Evolutionary conservation across 2,329 filamentous ascomycete species (phyloP), one percentile per base, ranked within the genome.

Genomic region (Aspergillus sergii): DNA sequence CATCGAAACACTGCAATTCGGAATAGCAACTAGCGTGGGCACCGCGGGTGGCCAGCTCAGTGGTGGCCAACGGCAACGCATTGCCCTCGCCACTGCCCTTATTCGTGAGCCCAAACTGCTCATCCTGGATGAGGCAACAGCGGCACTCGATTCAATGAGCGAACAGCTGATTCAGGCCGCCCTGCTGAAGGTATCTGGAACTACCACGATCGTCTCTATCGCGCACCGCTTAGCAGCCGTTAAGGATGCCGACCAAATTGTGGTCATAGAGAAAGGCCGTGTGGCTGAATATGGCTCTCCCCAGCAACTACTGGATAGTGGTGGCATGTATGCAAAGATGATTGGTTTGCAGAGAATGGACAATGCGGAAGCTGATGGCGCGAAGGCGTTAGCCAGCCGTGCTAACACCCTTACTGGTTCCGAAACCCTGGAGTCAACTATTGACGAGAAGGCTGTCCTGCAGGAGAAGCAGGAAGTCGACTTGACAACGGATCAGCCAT

Each of bases 21-120:
- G 70, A 5, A 61, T 72, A 21, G 69, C 68, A 3, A 75, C 72
- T 5, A 64, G 60, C 90, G 19, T 76, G 12, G 75, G 74, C 7
- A 64, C 66, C 10, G 62, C 65, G 2, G 75, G 73, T 19, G 71
- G 68, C 16, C 72, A 72, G 43, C 55, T 76, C 41, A 75, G 73
- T 56, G 92, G 92, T 0, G 93, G 93, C 0, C 93, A 97, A 75
- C 87, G 95, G 77, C 94, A 97, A 78, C 90, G 94, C 66, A 94
- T 97, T 71, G 92, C 93, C 6, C 94, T 97, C 74, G 92, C 93
- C 3, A 84, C 92, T 68, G 93, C 93, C 23, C 86, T 96, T 59
- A 91, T 96, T 30, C 93, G 90, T 10, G 90, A 96, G 71, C 93
- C 93, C 0, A 92, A 91, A 79, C 83, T 97, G 72, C 84, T 97